Evolutionary conservation across 2,329 filamentous ascomycete species (phyloP), one percentile per base, ranked within the genome.

Genomic region (Zalaria obscura): DNA sequence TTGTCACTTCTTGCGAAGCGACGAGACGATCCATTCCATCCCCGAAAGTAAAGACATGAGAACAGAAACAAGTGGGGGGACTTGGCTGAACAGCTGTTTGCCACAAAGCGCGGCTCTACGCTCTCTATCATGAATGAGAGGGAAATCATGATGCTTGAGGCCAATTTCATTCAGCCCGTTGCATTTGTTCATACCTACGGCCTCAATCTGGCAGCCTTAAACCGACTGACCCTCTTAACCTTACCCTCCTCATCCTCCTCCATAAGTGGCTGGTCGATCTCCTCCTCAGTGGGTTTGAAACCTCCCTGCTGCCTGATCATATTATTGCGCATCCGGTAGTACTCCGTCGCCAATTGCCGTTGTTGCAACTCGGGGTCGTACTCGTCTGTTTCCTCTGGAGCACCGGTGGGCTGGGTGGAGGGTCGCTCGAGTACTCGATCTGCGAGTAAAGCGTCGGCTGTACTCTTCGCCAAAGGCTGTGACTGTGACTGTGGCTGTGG

Each of bases 221-320:
- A 62, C 5, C 57, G 48, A 44, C 58, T 61, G 10, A 62, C 58
- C 44, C 60, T 62, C 51, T 56, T 60, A 40, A 61, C 38, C 45
- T 52, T 55, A 5, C 59, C 59, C 11, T 43, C 41, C 27, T 45
- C 46, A 60, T 56, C 32, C 45, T 54, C 38, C 54, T 55, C 38
- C 29, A 85, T 65, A 0, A 80, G 75, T 36, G 80, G 71, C 34
- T 75, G 72, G 8, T 74, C 65, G 38, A 69, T 71, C 39, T 73
- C 70, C 46, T 85, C 77, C 42, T 83, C 73, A 43, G 76, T 73
- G 2, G 57, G 52, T 52, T 82, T 64, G 58, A 94, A 93, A 3
- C 87, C 87, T 40, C 87, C 87, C 52, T 91, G 77, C 51, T 78
- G 74, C 50, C 86, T 77, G 41, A 95, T 87, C 61, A 93, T 79